Percentiles rank a stretch among this genome's conserved stretches.
phyloP scores from a whole-genome alignment of 768 basidiomycete genomes.

The Boletus eberwhitei region DNA sequence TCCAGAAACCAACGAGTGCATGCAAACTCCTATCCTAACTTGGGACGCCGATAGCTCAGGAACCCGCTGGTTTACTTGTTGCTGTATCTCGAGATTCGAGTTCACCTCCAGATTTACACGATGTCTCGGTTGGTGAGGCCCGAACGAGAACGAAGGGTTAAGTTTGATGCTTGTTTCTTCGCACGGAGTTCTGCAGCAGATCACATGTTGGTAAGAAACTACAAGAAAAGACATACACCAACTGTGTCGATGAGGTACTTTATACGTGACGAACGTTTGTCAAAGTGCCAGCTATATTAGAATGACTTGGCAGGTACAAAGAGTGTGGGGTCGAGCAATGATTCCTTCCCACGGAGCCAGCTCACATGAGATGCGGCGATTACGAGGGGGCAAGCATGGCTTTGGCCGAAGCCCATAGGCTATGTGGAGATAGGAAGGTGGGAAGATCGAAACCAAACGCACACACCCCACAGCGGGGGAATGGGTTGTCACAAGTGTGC shows the following conservation, averaged over 20 bases:
- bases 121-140: background rate
- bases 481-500: too few relatives aligned
- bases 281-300: background rate
- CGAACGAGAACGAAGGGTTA: background rate
- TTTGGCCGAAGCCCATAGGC: too few relatives aligned
- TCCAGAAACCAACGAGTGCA: background rate
- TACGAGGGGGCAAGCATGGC: too few relatives aligned
- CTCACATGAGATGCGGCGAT: too few relatives aligned
- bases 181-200: conserved; percentile 30
- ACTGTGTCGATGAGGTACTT: too few relatives aligned
- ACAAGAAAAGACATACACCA: conserved; percentile 33
- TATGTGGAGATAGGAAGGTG: background rate
- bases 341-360: too few relatives aligned
- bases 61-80: background rate
- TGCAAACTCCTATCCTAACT: background rate
- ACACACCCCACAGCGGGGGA: too few relatives aligned
- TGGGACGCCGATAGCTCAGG: background rate
- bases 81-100: background rate
- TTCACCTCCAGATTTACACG: background rate
- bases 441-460: too few relatives aligned
- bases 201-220: conserved; percentile 29
- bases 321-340: too few relatives aligned
- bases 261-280: background rate
- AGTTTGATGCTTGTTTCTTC: conserved; percentile 40
- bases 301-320: too few relatives aligned